Evolutionary conservation across 208 protist genomes (phyloP), one percentile per base, ranked within the genome.

Genomic region (Acanthamoeba healyi): DNA sequence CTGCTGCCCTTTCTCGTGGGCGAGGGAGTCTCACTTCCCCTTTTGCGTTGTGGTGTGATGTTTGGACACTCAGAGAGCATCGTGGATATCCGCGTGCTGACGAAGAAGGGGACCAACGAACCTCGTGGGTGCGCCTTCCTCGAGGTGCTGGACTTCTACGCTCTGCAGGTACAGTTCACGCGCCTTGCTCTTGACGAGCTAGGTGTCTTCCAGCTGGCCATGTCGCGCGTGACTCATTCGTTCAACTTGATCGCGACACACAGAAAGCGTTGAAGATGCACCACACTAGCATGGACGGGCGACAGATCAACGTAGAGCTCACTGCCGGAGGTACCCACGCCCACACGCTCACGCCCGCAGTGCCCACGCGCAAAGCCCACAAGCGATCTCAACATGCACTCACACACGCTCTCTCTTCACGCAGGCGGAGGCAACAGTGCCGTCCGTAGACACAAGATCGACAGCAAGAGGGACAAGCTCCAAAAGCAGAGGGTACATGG

Each of bases 241-340:
- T n/a, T n/a, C n/a, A n/a, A n/a, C n/a, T n/a, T n/a, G n/a, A n/a
- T n/a, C n/a, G n/a, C n/a, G 49, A 54, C 49, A 54, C 49, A n/a
- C 51, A 89, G 82, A 89, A 89, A 89, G 82, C 56, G n/a, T 22
- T 89, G 19, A 89, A 89, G 82, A 58, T 89, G 51, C 82, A 89
- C 49, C 82, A 89, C 51, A 70, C 82, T 14, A 89, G 34, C 32
- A 89, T 89, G 82, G 46, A 54, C 14, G 82, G 82, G 1, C 15
- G 82, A 24, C 49, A 56, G 38, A 89, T 89, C 82, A 89, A 89
- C 82, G 82, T 89, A 26, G 82, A 89, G 29, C 51, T 89, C 34
- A 89, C 82, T 36, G 82, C 82, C 40, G 82, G 82, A 32, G 82
- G 82, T 79, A 54, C 15, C 49, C 15, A 6, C 15, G 10, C 15